Evolutionary conservation across 805 yeast species (phyloP), one percentile per base, ranked within the genome.

Genomic region (Ogataea siamensis): DNA sequence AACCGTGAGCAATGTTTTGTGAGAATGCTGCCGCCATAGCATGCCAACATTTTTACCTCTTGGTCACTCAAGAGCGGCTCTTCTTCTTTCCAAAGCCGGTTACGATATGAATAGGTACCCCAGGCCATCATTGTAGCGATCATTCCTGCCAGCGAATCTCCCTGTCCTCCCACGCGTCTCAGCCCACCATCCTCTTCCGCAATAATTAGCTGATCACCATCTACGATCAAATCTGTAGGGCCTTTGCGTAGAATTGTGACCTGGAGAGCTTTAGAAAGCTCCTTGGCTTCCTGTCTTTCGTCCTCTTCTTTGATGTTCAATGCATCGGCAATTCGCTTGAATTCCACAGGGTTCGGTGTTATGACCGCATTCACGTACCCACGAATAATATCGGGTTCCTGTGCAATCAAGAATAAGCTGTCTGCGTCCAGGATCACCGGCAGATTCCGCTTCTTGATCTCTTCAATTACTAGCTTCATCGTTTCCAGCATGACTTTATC

Each of bases 111-210:
- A 9, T 83, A 81, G 16, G 72, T 55, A 5, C 84, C 77, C 95
- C 95, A 91, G 5, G 87, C 85, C 22, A 85, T 54, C 52, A 91
- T 68, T 0, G 95, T 82, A 1, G 89, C 88, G n/a, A 88, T 63
- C 16, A 86, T 67, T 0, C 99, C 99, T 0, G 91, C 76, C 26
- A 93, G 60, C 0, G 96, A 84, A 53, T 93, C 99, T 17, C 99
- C 99, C 63, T 93, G 98, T 0, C 99, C 99, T 9, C 97, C 96
- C 6, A 86, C 94, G 37, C 99, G 70, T 54, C 86, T 83, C 34
- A 65, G 61, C 5, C 93, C 81, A 1, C 98, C 97, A 11, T 58
- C 51, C 21, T 66, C 54, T 23, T 68, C 69, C 44, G 71, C 73
- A 3, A 63, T 50, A 5, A 85, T 45, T 5, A 64, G 51, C 4